Evolutionary conservation across 2,329 filamentous ascomycete genomes (phyloP), one percentile per base, ranked within the genome.

Genomic region (Penicillium sp.): DNA sequence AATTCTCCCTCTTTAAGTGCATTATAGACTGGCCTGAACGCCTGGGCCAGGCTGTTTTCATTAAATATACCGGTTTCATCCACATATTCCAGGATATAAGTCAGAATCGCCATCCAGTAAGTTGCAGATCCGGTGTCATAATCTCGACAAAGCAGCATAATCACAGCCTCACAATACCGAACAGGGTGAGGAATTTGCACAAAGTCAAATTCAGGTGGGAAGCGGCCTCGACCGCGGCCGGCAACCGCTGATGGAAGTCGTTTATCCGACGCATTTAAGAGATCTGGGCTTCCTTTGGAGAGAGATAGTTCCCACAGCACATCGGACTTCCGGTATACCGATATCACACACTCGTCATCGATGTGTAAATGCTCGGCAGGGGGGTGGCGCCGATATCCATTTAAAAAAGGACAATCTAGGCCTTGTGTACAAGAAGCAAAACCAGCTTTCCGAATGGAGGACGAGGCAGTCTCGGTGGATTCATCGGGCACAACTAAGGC

Each of bases 41-140:
- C 52, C n/a, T 61, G 52, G 31, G 46, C 45, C 12, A 67, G 44
- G 15, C 23, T 29, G 51, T 58, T 51, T 44, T 60, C 58, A 40
- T 65, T 27, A n/a, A 66, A 47, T 20, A 63, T 18, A 42, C 49
- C 57, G 25, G 47, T 61, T 54, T 49, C 59, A 53, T 63, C 59
- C 47, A 65, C 53, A 41, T 55, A 67, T 51, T 62, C 63, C 9
- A 61, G 3, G 26, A 65, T 57, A 51, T 67, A 67, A 0, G 57
- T 61, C 27, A 66, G 51, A 26, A 63, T 54, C 25, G 55, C 50
- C 55, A 64, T 53, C 63, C 63, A 64, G 42, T 64, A 63, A 25
- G 12, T 43, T 48, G 54, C 40, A 46, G 41, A 46, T 27, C 22
- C 6, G 48, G 29, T 61, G 14, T 15, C 57, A 18, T 55, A 41